Evolutionary conservation across 495 filamentous ascomycete species (phyloP), one percentile per base, ranked within the genome.

Genomic region (Penicillium mononematosum): DNA sequence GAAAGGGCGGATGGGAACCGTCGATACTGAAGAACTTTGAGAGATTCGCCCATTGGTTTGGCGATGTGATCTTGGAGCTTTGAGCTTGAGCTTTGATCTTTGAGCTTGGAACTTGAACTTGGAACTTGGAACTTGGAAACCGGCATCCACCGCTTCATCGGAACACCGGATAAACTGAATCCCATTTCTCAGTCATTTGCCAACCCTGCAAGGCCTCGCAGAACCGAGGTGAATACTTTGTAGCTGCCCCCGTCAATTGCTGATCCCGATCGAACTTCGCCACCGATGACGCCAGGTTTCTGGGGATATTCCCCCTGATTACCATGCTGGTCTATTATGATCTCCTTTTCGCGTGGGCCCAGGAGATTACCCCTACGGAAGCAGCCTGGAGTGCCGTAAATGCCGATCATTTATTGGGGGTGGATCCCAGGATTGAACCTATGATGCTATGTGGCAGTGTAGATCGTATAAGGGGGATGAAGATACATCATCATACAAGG

Each of bases 1-100:
- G 85, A 92, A 62, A 73, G 82, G 63, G 84, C 82, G 10, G 52
- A 64, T 34, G 55, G 64, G 5, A 49, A 44, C 24, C 63, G 66
- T 31, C 63, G 36, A n/a, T 66, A 57, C 44, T 34, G 49, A 43
- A 25, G 22, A n/a, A 20, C 19, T 17, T 49, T 12, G 24, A 20
- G n/a, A 8, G 12, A 44, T 53, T 45, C 11, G 27, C 12, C 29
- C 46, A 31, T 17, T 57, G 27, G 10, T 38, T 27, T 27, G 6
- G 10, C 6, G 32, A 36, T 36, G 5, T 16, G 32, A 38, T 20
- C 32, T 38, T 50, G 48, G 20, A 49, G 10, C 31, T 10, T 32
- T 5, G 24, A 6, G 4, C 5, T 32, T 5, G 24, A 6, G 4
- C 5, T 25, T 25, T 16, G 32, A 38, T 14, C 48, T 38, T 39